Evolutionary conservation across 306 rosid species (phyloP).

Genomic region (Carpinus viminea): DNA sequence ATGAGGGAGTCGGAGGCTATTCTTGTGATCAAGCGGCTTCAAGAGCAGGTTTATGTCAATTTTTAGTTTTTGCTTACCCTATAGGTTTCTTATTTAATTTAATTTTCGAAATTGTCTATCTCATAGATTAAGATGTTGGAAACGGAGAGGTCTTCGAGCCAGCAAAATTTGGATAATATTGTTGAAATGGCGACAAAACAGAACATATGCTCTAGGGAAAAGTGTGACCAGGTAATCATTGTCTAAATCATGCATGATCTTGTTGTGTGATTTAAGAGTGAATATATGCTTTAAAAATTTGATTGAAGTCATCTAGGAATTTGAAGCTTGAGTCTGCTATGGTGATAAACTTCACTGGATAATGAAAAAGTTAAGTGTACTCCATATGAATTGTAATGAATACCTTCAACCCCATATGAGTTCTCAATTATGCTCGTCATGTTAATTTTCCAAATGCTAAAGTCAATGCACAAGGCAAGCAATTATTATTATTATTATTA

Average conservation of each 20-base stretch:
- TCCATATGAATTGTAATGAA: neutral
- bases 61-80: neutral
- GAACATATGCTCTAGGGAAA: slow-evolving; percentile 58
- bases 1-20: slow-evolving; percentile 66
- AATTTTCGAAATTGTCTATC: slow-evolving; percentile 8
- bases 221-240: slow-evolving; percentile 66
- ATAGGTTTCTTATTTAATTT: slow-evolving; percentile 11
- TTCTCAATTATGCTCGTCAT: neutral
- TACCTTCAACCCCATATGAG: too few relatives aligned
- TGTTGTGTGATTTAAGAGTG: slow-evolving; percentile 6
- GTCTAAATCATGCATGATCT: slow-evolving; percentile 20
- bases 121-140: slow-evolving; percentile 77
- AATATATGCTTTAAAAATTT: neutral
- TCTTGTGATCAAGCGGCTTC: slow-evolving; percentile 79
- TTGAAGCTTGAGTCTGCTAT: neutral
- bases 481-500: too few relatives aligned
- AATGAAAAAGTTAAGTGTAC: neutral
- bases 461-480: neutral
- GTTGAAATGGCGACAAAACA: slow-evolving; percentile 79
- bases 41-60: slow-evolving; percentile 64
- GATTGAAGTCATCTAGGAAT: neutral
- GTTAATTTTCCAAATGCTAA: neutral
- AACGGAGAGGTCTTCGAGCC: slow-evolving; percentile 76
- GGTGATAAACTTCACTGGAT: neutral
- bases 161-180: slow-evolving; percentile 66